Base-by-base conservation (phyloP, 257 asterid genomes). In the Solanum boliviense region DNA sequence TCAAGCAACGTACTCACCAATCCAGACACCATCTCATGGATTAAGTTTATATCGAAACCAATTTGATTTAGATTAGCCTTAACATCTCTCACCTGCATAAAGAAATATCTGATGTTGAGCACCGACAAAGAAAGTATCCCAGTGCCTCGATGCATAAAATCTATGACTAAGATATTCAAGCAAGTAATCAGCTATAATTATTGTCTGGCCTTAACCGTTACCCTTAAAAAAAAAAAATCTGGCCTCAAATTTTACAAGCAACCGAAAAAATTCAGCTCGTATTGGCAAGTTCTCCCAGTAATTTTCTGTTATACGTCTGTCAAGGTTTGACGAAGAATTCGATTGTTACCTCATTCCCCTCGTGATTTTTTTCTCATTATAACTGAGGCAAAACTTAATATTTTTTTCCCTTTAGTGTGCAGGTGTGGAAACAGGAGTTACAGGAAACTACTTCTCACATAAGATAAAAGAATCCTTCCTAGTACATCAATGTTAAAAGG, bases 21-120 rank as follows among this genome's bases (percentile, higher is more conserved):
- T 86, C 98, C 93, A 71, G 95, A 89, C 39, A 95, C 94, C 96
- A 93, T 92, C 91, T 93, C 93, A 90, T 94, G 94, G 88, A 95
- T 95, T 88, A 89, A 46, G 85, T 91, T 88, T 83, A 95, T 88
- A 88, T 95, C 98, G 32, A 7, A 93, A 68, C 98, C 98, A 88
- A 95, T 95, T 90, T 89, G 96, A 90, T 91, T 93, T 88, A 95
- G 94, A 91, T 93, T 90, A 79, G 92, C 84, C 89, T 92, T 94
- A 73, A 94, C 98, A 72, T 92, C 94, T 81, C 84, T 84, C 74
- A 95, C 98, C 98, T 95, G 94, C 92, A 93, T 88, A 65, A 23
- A 67, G 41, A 68, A 73, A 29, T 38, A 46, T 86, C 36, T 31
- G 56, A 86, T 71, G 84, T 41, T 70, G 84, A 44, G 72, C 38